Conservation (phyloP, 208 protist species). For the Trypanosoma caninum region DNA sequence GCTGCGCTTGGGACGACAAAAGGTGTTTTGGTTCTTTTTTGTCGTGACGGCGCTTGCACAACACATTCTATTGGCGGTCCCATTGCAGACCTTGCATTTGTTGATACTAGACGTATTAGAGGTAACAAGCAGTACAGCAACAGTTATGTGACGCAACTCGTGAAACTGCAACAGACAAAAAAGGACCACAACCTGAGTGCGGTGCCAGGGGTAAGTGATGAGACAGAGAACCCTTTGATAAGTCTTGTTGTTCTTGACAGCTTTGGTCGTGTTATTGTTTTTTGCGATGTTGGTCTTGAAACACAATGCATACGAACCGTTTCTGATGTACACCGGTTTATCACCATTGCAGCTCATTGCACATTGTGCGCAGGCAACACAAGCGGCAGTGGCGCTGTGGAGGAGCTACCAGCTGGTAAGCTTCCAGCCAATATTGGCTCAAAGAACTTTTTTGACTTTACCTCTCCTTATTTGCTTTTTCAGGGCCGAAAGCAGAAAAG, state of each 20-base stretch:
- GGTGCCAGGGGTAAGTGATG: not conserved
- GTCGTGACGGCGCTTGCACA: slow-evolving; percentile 17
- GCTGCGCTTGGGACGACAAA: slow-evolving; percentile 60
- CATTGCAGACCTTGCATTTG: slow-evolving; percentile 67
- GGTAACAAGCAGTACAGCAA: slow-evolving; percentile 18
- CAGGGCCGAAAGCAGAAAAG: slow-evolving; percentile 11
- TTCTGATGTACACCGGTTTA: slow-evolving; percentile 55
- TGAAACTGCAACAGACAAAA: slow-evolving; percentile 20
- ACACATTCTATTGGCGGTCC: slow-evolving; percentile 57
- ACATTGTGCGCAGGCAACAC: not conserved
- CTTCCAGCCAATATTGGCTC: slow-evolving; percentile 21
- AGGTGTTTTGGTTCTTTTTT: slow-evolving; percentile 52
- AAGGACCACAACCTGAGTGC: not conserved
- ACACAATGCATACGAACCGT: slow-evolving; percentile 40
- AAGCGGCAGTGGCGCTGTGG: not conserved
- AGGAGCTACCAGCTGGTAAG: not conserved
- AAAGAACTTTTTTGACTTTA: slow-evolving; percentile 50
- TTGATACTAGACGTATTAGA: slow-evolving; percentile 22
- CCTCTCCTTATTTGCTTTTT: slow-evolving; percentile 45
- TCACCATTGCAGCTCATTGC: slow-evolving; percentile 33
- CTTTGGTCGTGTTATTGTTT: slow-evolving; percentile 53
- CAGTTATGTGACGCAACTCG: slow-evolving; percentile 29
- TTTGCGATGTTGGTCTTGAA: slow-evolving; percentile 42
- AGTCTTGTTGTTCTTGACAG: slow-evolving; percentile 68
- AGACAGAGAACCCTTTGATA: not conserved